phyloP scores from a whole-genome alignment of 108 stramenopile genomes.

The Fistulifera solaris region DNA sequence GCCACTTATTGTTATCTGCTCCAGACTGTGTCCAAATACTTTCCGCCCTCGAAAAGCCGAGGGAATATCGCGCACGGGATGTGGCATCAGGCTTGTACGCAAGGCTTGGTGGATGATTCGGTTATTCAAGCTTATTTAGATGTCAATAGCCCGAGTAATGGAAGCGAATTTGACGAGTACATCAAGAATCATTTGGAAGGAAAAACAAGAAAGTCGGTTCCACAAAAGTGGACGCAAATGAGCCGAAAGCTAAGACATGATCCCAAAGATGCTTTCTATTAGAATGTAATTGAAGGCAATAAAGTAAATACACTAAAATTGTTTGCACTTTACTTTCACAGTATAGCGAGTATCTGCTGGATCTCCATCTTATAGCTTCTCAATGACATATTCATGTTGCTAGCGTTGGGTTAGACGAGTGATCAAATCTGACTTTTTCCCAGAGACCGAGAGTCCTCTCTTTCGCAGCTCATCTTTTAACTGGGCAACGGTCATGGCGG shows the following conservation, averaged over 20 bases:
- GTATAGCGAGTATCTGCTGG: no score
- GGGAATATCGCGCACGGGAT: slow-evolving; percentile 45
- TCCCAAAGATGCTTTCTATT: slow-evolving; percentile 2
- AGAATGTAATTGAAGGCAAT: background rate
- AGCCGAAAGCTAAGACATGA: background rate
- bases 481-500: slow-evolving; percentile 27
- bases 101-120: slow-evolving; percentile 32
- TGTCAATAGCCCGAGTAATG: slow-evolving; percentile 3
- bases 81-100: slow-evolving; percentile 29
- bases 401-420: slow-evolving; percentile 14
- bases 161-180: background rate
- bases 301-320: no score
- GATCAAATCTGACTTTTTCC: slow-evolving; percentile 40
- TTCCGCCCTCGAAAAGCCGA: slow-evolving; percentile 32
- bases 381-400: no score
- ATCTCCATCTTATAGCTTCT: no score
- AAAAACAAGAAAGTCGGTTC: background rate
- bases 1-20: slow-evolving; percentile 30
- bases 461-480: slow-evolving; percentile 34
- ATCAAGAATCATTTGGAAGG: slow-evolving; percentile 1
- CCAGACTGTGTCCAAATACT: slow-evolving; percentile 26
- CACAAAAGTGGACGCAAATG: slow-evolving; percentile 1
- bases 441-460: slow-evolving; percentile 29
- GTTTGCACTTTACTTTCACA: no score
- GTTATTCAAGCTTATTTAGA: slow-evolving; percentile 22